These are phyloP conservation scores for Paracamarosporium sp. DNA, from an alignment of 2,329 filamentous ascomycete genomes.

Conservation along the genomic window DNA sequence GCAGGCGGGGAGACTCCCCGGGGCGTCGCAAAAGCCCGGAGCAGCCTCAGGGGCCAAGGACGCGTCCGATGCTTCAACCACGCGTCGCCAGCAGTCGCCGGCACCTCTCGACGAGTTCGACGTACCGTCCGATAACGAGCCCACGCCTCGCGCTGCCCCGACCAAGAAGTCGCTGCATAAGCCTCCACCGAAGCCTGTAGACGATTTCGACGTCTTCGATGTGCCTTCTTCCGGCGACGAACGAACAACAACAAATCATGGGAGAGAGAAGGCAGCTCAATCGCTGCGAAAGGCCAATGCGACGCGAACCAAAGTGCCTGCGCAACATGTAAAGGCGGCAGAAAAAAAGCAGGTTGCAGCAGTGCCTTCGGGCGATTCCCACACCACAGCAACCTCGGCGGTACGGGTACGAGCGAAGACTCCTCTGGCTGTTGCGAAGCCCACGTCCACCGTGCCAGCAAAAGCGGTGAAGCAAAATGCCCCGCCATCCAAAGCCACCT, in stretches of 20 bases:
- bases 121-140: conserved; percentile 48
- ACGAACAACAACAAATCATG: neutral
- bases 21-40: conserved; percentile 16
- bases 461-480: conserved; percentile 8
- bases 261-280: neutral
- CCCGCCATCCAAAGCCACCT: conserved; percentile 17
- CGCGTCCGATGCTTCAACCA: conserved; percentile 2
- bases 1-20: conserved; percentile 14
- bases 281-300: neutral
- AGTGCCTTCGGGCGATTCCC: neutral
- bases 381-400: neutral
- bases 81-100: conserved; percentile 14
- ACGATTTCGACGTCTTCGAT: conserved; percentile 10
- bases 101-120: conserved; percentile 47
- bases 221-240: conserved; percentile 15
- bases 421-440: neutral
- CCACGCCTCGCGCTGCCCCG: conserved; percentile 9
- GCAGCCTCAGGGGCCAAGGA: conserved; percentile 9
- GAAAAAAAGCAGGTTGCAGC: neutral
- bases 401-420: conserved; percentile 4
- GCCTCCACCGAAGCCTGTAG: neutral
- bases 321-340: neutral
- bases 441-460: neutral
- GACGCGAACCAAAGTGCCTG: neutral
- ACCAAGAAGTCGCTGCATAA: neutral